Base-by-base conservation (phyloP, 2,329 filamentous ascomycete genomes). In the Aspergillus luchuensis region DNA sequence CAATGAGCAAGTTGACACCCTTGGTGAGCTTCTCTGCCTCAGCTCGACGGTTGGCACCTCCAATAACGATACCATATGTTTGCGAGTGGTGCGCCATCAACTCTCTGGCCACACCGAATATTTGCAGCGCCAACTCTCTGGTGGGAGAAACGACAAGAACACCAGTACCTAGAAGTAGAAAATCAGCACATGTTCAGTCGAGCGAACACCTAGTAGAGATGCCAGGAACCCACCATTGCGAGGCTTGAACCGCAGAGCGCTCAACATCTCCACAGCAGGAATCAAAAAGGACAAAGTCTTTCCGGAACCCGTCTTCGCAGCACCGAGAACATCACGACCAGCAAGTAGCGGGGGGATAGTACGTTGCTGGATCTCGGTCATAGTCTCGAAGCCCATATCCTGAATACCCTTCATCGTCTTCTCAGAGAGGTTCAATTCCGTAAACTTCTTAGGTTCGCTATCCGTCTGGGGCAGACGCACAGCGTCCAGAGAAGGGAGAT, bases 251-350 rank as follows among this genome's bases (percentile, higher is more conserved):
- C 90, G 87, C 69, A 99, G 84, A 15, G 92, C 88, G 73, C 89
- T 88, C 62, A 99, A 84, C 88, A 97, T 96, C 80, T 98, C 95
- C 41, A 98, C 85, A 2, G 93, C 93, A 17, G 95, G 95, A 60
- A 98, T 93, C 63, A 99, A 82, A 79, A 99, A 99, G 3, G 94
- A 90, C 62, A 98, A 79, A 0, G 95, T 99, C 82, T 99, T 99
- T 74, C 95, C 95, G 21, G 91, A 96, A 47, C 93, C 93, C 3
- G 93, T 97, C 83, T 98, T 98, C 54, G 95, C 95, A 33, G 94
- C 94, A 70, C 95, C 95, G 48, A 99, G 85, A 21, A 98, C 91
- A 79, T 98, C 94, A 73, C 90, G 89, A 65, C 95, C 95, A 45
- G 93, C 92, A 61, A 98, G 82, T 50, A 96, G 82, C 19, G 93